Evolutionary conservation across 768 basidiomycete species (phyloP).

Genomic region (Neoboletus brunneissimus): DNA sequence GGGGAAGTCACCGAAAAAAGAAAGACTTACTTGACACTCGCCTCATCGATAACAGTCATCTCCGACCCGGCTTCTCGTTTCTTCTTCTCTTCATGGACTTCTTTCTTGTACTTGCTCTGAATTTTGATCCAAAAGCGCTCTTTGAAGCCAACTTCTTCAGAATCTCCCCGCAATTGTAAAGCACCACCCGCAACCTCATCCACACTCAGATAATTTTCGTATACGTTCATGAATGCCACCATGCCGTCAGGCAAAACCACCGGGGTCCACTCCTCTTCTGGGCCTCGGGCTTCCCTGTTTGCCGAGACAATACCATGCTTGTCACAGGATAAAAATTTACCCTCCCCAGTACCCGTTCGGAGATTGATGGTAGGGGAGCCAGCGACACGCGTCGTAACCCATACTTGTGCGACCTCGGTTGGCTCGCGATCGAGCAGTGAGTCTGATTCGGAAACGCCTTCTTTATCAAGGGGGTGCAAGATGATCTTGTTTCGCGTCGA

Average conservation of each 20-base stretch:
- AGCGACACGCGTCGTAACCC: conserved; percentile 85
- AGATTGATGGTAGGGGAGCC: conserved; percentile 84
- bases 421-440: conserved; percentile 66
- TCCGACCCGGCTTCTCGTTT: conserved; percentile 56
- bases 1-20: conserved; percentile 1
- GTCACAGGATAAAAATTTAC: conserved; percentile 89
- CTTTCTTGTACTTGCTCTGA: conserved; percentile 84
- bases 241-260: conserved; percentile 79
- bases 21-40: conserved; percentile 62
- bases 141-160: conserved; percentile 78
- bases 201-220: conserved; percentile 82
- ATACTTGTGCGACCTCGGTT: conserved; percentile 83
- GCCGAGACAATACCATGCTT: conserved; percentile 80
- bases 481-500: conserved; percentile 70
- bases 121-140: conserved; percentile 90
- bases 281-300: conserved; percentile 85
- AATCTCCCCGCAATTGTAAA: conserved; percentile 77
- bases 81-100: conserved; percentile 76
- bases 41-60: conserved; percentile 64
- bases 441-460: conserved; percentile 43
- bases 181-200: conserved; percentile 86
- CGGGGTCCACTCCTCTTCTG: conserved; percentile 93
- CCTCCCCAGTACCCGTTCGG: conserved; percentile 82
- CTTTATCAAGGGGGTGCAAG: conserved; percentile 63
- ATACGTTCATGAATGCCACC: conserved; percentile 84